These are phyloP conservation scores for Suillus hirtellus DNA, from an alignment of 768 basidiomycete species.

Conservation along the genomic window DNA sequence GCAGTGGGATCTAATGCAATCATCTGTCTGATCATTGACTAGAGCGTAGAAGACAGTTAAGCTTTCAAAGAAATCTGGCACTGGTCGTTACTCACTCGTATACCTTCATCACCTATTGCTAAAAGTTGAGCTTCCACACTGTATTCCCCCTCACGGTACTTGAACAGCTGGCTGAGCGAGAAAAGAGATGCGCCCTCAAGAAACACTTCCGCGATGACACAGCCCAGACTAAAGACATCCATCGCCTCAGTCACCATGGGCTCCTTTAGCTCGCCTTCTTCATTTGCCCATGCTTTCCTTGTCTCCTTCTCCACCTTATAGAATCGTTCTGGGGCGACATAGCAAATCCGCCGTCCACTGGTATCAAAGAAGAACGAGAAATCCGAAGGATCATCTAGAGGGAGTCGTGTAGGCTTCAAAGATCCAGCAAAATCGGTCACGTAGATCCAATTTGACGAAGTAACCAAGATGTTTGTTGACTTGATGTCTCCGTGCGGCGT, in stretches of 20 bases:
- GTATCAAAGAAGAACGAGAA: conserved; percentile 99
- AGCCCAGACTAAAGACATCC: conserved; percentile 96
- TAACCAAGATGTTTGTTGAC: conserved; percentile 94
- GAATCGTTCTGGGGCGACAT: conserved; percentile 95
- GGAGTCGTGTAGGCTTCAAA: conserved; percentile 94
- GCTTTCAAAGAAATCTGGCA: conserved; percentile 7
- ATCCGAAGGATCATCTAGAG: conserved; percentile 94
- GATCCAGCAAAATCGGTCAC: conserved; percentile 90
- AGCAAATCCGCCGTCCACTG: conserved; percentile 90
- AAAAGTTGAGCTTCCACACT: conserved; percentile 70
- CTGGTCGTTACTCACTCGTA: conserved; percentile 59
- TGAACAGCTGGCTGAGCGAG: conserved; percentile 92
- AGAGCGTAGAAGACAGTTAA: conserved; percentile 30
- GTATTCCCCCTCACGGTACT: conserved; percentile 86
- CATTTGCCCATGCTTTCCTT: conserved; percentile 58
- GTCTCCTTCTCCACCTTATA: conserved; percentile 77
- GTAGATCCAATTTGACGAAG: conserved; percentile 95
- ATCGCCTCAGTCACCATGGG: conserved; percentile 90
- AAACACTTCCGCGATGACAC: conserved; percentile 95
- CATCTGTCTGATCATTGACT: conserved; percentile 92
- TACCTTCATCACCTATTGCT: conserved; percentile 76
- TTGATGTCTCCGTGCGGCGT: conserved; percentile 98
- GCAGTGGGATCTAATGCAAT: conserved; percentile 73
- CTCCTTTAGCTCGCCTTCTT: conserved; percentile 60
- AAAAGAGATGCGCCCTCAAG: conserved; percentile 92